These are phyloP conservation scores for Tulasnella sp. DNA, from an alignment of 768 basidiomycete species.

Conservation along the genomic window DNA sequence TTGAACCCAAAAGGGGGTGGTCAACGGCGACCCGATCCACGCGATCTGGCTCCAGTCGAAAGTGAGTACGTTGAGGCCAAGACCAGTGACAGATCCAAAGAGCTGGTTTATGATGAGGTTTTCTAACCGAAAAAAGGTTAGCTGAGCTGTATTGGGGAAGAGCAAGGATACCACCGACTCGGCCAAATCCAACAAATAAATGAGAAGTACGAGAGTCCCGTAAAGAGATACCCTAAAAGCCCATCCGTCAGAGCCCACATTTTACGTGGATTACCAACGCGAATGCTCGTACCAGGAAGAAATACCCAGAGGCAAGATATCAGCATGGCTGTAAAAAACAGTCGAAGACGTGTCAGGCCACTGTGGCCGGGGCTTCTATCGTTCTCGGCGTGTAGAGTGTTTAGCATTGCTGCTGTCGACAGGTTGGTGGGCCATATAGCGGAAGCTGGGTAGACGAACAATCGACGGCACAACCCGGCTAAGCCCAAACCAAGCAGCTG, in stretches of 20 bases:
- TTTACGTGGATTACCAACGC: background rate
- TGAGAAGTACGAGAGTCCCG: constrained; percentile 76
- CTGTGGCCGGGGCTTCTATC: constrained; percentile 41
- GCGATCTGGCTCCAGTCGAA: constrained; percentile 83
- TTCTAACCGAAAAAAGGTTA: constrained; percentile 21
- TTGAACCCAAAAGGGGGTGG: constrained; percentile 95
- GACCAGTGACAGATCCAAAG: constrained; percentile 71
- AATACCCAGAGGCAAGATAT: constrained; percentile 82
- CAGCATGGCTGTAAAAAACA: constrained; percentile 55
- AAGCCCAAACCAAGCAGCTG: constrained; percentile 90
- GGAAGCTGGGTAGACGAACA: constrained; percentile 92
- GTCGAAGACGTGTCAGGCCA: constrained; percentile 64
- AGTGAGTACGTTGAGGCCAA: constrained; percentile 83
- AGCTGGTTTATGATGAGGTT: constrained; percentile 84
- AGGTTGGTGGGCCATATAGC: constrained; percentile 99
- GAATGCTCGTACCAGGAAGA: constrained; percentile 57
- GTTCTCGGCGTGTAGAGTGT: constrained; percentile 85
- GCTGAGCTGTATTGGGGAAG: background rate
- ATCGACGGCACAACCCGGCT: constrained; percentile 79
- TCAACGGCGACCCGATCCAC: constrained; percentile 59
- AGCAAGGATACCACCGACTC: background rate
- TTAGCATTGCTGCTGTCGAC: constrained; percentile 82
- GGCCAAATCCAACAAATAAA: constrained; percentile 81
- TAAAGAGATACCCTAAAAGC: constrained; percentile 70
- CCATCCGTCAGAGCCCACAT: background rate